Percentiles rank a stretch among this genome's conserved stretches.
Conservation (phyloP, 257 asterid species). For the Solanum tacnaense region DNA sequence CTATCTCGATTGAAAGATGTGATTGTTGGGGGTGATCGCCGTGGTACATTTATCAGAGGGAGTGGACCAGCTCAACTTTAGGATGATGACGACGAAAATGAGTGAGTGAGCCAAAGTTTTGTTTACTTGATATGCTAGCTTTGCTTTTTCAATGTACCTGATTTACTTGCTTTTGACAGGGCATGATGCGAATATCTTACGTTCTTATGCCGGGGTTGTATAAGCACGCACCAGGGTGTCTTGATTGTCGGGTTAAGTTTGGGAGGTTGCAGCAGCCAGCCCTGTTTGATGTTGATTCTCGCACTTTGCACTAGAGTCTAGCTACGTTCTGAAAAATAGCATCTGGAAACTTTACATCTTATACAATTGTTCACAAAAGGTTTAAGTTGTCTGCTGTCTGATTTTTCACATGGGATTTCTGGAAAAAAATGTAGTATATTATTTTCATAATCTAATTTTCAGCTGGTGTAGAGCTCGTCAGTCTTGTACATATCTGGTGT, state of each 20-base stretch:
- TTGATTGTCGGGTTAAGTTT: neutral
- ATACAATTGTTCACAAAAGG: neutral
- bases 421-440: neutral
- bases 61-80: constrained; percentile 17
- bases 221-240: neutral
- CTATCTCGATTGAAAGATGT: constrained; percentile 26
- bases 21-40: constrained; percentile 16
- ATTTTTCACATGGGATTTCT: neutral
- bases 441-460: neutral
- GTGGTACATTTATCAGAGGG: constrained; percentile 15
- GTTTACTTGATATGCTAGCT: neutral
- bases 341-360: neutral
- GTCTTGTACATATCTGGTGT: neutral
- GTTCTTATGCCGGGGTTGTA: neutral
- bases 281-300: neutral
- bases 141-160: neutral
- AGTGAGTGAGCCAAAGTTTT: neutral
- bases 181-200: neutral
- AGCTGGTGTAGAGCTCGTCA: neutral
- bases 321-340: neutral
- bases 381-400: neutral
- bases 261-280: neutral
- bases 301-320: neutral
- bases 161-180: neutral
- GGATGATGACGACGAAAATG: constrained; percentile 4